These are phyloP conservation scores for Takashimella koratensis DNA, from an alignment of 1,284 basidiomycete species.

Conservation along the genomic window DNA sequence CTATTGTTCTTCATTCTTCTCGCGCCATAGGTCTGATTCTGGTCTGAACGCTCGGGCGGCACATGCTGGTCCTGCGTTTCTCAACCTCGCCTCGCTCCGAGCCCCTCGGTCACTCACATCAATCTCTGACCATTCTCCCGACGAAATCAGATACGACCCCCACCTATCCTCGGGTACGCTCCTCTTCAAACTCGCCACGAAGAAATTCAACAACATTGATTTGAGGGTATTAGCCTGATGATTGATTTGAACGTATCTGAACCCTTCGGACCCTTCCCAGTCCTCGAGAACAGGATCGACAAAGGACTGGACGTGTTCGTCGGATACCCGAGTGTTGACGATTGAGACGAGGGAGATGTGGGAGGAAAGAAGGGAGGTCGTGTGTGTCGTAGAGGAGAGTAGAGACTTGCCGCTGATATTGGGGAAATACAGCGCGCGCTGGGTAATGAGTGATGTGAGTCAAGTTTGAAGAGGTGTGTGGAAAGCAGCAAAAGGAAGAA, in stretches of 20 bases:
- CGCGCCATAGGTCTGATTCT: too few relatives aligned
- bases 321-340: slow-evolving; percentile 77
- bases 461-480: neutral
- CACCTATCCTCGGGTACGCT: slow-evolving; percentile 65
- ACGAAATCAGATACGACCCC: slow-evolving; percentile 71
- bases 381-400: slow-evolving; percentile 63
- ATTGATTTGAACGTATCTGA: slow-evolving; percentile 83
- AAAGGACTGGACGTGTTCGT: slow-evolving; percentile 79
- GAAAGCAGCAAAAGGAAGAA: too few relatives aligned
- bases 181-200: slow-evolving; percentile 67
- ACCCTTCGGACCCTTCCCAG: slow-evolving; percentile 62
- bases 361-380: slow-evolving; percentile 70
- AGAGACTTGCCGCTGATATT: slow-evolving; percentile 72
- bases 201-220: slow-evolving; percentile 79
- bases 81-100: neutral
- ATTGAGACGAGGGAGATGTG: slow-evolving; percentile 77
- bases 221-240: slow-evolving; percentile 88
- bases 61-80: too few relatives aligned
- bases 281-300: slow-evolving; percentile 61
- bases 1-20: too few relatives aligned
- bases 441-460: slow-evolving; percentile 10
- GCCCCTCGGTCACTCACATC: slow-evolving; percentile 43
- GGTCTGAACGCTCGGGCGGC: too few relatives aligned
- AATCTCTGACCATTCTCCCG: slow-evolving; percentile 43
- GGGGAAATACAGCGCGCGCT: slow-evolving; percentile 89